These are phyloP conservation scores for Glycyrrhiza uralensis DNA, from an alignment of 306 rosid species.

Conservation along the genomic window DNA sequence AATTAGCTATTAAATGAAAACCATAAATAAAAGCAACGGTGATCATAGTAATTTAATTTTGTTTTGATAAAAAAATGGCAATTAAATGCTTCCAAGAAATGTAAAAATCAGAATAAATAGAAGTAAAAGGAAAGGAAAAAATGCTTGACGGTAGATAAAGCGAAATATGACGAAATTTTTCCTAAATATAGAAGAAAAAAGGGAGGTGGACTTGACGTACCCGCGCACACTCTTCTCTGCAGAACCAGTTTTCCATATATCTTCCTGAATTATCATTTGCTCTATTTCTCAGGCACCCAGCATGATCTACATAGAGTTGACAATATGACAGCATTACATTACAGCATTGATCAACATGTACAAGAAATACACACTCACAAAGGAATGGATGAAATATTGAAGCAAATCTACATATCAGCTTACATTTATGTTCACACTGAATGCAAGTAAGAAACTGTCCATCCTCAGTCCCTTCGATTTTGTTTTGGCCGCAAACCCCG, in stretches of 20 bases:
- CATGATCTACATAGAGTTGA: constrained; percentile 57
- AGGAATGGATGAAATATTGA: constrained; percentile 14
- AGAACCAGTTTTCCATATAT: constrained; percentile 48
- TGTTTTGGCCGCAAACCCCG: constrained; percentile 49
- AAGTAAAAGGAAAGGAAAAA: neutral
- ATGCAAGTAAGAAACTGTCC: constrained; percentile 46
- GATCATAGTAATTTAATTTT: neutral
- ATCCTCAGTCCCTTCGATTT: constrained; percentile 27
- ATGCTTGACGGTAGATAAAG: neutral
- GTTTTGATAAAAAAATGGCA: neutral
- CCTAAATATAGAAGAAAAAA: neutral
- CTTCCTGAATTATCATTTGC: constrained; percentile 19
- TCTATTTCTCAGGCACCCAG: constrained; percentile 46
- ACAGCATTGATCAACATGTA: neutral
- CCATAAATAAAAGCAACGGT: neutral
- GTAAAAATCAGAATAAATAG: neutral
- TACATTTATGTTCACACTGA: constrained; percentile 81
- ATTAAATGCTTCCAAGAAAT: neutral
- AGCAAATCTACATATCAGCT: constrained; percentile 24
- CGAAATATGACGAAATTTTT: neutral
- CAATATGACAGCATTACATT: constrained; percentile 12
- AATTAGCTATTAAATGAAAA: neutral
- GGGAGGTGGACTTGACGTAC: constrained; percentile 34
- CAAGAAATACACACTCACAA: neutral
- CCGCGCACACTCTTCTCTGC: constrained; percentile 59